Evolutionary conservation across 495 filamentous ascomycete genomes (phyloP), one percentile per base, ranked within the genome.

Genomic region (Penicillium paradoxum): DNA sequence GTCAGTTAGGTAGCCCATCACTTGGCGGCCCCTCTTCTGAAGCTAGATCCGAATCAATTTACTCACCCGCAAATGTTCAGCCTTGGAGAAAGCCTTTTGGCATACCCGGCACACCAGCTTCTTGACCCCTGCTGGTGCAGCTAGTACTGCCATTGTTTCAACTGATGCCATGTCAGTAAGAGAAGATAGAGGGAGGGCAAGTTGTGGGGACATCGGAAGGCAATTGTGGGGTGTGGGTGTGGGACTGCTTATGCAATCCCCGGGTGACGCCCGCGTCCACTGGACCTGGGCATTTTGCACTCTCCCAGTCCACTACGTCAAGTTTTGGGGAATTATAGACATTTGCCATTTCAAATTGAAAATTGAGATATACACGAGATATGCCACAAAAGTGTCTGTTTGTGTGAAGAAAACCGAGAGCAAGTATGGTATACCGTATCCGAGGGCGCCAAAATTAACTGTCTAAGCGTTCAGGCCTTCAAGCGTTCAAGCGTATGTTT

Each of bases 61-160:
- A 59, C 53, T 45, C 60, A 77, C 73, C 62, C 71, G 66, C 18
- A 77, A 53, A 65, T 77, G 73, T 53, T 77, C 73, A 13, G 70
- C 70, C 41, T 77, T 77, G 19, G 70, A 71, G 43, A 77, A 77
- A 36, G 58, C 60, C 48, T 74, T 77, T 14, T 73, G 67, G 43
- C 73, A 77, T 8, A 69, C 64, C 29, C 66, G 65, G 64, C 73
- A 77, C 7, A 68, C 63, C 48, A 74, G 45, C 11, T 67, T 68
- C 57, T 68, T 74, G 43, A 45, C 53, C 18, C 61, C 56, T 32
- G 54, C 3, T n/a, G 54, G 37, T 8, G 50, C 4, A 38, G 55
- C 34, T 18, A 51, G 34, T 45, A n/a, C 46, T 19, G 56, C 43
- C 62, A 58, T 63, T 27, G 53, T 59, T 53, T 56, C 60, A 34